Percentiles rank a stretch among this genome's conserved stretches.
Conservation (phyloP, 1,139 yeast genomes). For the Suhomyces taliae region DNA sequence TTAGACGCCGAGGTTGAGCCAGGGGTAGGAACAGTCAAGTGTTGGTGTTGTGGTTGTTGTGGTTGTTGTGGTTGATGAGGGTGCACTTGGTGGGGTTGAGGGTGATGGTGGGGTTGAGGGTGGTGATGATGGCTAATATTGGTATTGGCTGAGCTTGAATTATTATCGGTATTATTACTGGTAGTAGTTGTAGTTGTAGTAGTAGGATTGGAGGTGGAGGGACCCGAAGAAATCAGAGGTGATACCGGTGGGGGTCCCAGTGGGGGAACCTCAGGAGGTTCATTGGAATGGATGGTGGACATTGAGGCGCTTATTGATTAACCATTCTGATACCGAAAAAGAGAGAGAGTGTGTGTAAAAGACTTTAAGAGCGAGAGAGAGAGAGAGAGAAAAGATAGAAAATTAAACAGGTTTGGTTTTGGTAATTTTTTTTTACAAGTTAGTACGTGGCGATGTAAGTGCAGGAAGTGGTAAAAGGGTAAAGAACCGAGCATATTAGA, state of each 20-base stretch:
- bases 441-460: too few species aligned
- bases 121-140: neutral
- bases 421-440: too few species aligned
- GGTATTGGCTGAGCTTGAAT: too few species aligned
- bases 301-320: neutral
- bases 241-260: neutral
- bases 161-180: too few species aligned
- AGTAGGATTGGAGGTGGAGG: too few species aligned
- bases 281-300: neutral
- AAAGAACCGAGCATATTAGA: neutral
- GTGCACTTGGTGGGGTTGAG: neutral
- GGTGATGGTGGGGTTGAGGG: neutral
- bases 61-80: too few species aligned
- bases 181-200: too few species aligned
- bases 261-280: neutral
- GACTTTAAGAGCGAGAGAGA: neutral
- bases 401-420: too few species aligned
- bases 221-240: neutral
- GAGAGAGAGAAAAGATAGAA: neutral
- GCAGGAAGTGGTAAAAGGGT: too few species aligned
- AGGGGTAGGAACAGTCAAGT: neutral
- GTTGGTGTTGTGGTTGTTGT: too few species aligned
- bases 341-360: neutral
- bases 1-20: too few species aligned
- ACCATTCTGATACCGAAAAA: neutral